Conservation (phyloP, 2,329 filamentous ascomycete genomes). For the Phialophora expanda region DNA sequence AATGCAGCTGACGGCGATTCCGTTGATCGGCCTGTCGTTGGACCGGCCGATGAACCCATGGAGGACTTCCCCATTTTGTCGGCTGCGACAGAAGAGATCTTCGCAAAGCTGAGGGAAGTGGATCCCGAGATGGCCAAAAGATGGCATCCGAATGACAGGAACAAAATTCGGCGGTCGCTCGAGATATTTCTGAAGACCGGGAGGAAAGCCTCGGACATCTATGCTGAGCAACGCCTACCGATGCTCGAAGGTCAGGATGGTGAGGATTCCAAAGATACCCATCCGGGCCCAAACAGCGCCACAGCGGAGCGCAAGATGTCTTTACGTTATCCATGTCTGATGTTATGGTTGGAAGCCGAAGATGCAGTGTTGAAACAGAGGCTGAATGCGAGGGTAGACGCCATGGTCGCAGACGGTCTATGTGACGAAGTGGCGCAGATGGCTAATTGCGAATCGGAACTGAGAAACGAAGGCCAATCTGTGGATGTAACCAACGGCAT, state of each 20-base stretch:
- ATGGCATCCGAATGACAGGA: constrained; percentile 92
- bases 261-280: constrained; percentile 27
- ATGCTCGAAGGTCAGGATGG: neutral
- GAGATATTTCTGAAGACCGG: constrained; percentile 89
- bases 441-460: constrained; percentile 36
- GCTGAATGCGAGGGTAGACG: constrained; percentile 77
- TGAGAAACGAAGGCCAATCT: constrained; percentile 54
- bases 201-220: constrained; percentile 80
- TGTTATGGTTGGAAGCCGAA: constrained; percentile 88
- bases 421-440: constrained; percentile 63
- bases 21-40: constrained; percentile 36
- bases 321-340: constrained; percentile 64
- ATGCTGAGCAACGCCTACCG: constrained; percentile 69
- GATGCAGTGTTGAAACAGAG: constrained; percentile 70
- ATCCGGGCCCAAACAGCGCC: constrained; percentile 26
- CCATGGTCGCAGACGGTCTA: constrained; percentile 74
- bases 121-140: constrained; percentile 87
- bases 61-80: constrained; percentile 67
- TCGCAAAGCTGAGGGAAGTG: constrained; percentile 74
- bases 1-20: constrained; percentile 40
- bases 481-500: constrained; percentile 82
- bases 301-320: constrained; percentile 38
- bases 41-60: constrained; percentile 37
- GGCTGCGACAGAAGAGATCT: constrained; percentile 71
- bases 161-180: constrained; percentile 87